Evolutionary conservation across 2,329 filamentous ascomycete species (phyloP), one percentile per base, ranked within the genome.

Genomic region (Fusarium sp.): DNA sequence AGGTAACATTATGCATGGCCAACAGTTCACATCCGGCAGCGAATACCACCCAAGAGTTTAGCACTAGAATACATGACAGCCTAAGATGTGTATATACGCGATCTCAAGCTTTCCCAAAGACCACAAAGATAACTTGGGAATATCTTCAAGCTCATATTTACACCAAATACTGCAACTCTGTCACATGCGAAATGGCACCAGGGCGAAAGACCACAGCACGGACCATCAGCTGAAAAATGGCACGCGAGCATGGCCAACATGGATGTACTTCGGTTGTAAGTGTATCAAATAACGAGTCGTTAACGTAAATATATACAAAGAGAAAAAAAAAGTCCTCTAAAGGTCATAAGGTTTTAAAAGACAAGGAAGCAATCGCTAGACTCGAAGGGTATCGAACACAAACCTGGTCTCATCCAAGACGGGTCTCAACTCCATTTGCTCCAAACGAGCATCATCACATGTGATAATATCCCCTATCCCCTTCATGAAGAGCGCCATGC

Each of bases 371-470:
- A 57, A 62, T 66, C 55, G 65, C 65, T 68, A 58, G 55, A 68
- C 50, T 68, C 45, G 53, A 73, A 68, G 71, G 71, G 71, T 73
- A 73, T 73, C 71, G 68, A 73, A 68, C 66, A 69, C 69, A 54
- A 56, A 74, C 67, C 67, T 63, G 32, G 59, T 65, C 62, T 72
- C 50, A 63, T 65, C 63, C 67, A 70, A 73, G 56, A 56, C 61
- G 68, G 57, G 66, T 56, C 38, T 54, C 44, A 72, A 68, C 70
- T 70, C 64, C 68, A 61, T 60, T 49, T 58, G 39, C 65, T 72
- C 61, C 56, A 65, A 71, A 69, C 49, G 65, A 72, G 65, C 60
- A 64, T 56, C 55, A 56, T 32, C 56, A 60, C 49, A 60, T 40
- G 45, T 57, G 47, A 34, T 45, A 36, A 40, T 46, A 54, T 54